Base-by-base conservation (phyloP, 2,329 filamentous ascomycete species). In the Phaeosphaeriaceae sp. region DNA sequence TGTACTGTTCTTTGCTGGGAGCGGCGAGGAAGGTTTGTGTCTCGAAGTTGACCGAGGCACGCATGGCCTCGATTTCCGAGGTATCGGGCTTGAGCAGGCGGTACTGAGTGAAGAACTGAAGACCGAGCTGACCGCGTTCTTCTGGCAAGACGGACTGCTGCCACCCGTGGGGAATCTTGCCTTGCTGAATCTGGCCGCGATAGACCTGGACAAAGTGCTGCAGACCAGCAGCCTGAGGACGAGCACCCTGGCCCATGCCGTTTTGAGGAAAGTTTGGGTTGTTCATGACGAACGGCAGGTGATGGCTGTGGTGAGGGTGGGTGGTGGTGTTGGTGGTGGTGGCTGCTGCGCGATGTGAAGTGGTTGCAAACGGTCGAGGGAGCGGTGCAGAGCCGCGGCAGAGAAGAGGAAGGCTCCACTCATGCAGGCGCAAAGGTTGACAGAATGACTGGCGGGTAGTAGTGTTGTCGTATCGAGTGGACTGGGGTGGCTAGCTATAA, bases 51-150 rank as follows among this genome's bases (percentile, higher is more conserved):
- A 72, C 52, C n/a, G 70, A 58, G 18, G 46, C 54, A 29, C 58
- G 58, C 53, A 71, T 63, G 3, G 60, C 60, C 12, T 71, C 64
- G 35, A 58, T 40, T 26, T 73, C 68, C 16, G 56, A 48, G 7
- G 50, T 53, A 12, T 71, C 65, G 16, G 64, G 57, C 55, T 71
- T 72, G n/a, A 70, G 52, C 33, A 73, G 52, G 21, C 66, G 64
- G 41, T 60, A 70, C 40, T 61, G 60, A 2, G 64, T 72, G 50
- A 64, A 70, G 60, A 72, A 66, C 53, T 71, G 65, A 18, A 67
- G 50, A 28, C 66, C 65, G 21, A 68, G 52, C 41, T 60, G 54
- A 35, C 63, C 64, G 41, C 70, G 69, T 46, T 72, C 69, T n/a
- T 69, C 66, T 21, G 67, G 57, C 11, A 52, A 16, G 13, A 61